Base-by-base conservation (phyloP, 2,329 filamentous ascomycete species). In the Paracamarosporium sp. region DNA sequence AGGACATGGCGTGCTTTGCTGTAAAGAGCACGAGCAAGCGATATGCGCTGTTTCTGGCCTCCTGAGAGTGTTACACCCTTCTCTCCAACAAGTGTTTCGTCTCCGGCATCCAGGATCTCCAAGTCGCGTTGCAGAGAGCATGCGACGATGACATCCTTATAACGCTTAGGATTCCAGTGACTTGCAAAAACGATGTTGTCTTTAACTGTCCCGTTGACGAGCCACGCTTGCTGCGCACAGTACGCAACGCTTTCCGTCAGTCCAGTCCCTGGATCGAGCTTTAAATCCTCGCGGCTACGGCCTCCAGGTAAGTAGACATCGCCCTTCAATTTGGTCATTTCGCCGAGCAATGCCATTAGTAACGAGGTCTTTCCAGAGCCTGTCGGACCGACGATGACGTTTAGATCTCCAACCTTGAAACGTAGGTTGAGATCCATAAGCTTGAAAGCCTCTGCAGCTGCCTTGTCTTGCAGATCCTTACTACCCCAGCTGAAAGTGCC, bases 61-160 rank as follows among this genome's bases (percentile, higher is more conserved):
- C 95, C 95, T 6, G 95, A 99, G 13, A 99, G 86, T 15, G 94
- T 94, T 61, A 99, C 97, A 31, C 95, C 95, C 78, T 98, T 99
- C 75, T 99, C 95, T 50, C 95, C 95, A 30, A 99, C 95, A 22
- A 97, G 81, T 0, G 95, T 98, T 76, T 96, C 88, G 73, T 99
- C 95, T 38, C 95, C 95, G 59, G 89, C 88, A 74, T 97, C 93
- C 1, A 99, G 86, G 40, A 98, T 97, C 62, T 96, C 88, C 13
- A 99, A 83, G 74, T 99, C 95, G 52, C 92, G 90, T 74, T 97
- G 90, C 54, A 99, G 80, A 2, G 93, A 94, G 76, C 95, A 99
- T 35, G 94, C 93, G 38, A 92, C 86, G 62, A 99, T 88, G 35
- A 99, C 95, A 53, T 93, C 86, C 63, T 88, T 88, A 77, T 99